A percentile compares a stretch with the other conserved stretches of the same genome.
Conservation (phyloP, 306 rosid genomes). For the Betula pendula region DNA sequence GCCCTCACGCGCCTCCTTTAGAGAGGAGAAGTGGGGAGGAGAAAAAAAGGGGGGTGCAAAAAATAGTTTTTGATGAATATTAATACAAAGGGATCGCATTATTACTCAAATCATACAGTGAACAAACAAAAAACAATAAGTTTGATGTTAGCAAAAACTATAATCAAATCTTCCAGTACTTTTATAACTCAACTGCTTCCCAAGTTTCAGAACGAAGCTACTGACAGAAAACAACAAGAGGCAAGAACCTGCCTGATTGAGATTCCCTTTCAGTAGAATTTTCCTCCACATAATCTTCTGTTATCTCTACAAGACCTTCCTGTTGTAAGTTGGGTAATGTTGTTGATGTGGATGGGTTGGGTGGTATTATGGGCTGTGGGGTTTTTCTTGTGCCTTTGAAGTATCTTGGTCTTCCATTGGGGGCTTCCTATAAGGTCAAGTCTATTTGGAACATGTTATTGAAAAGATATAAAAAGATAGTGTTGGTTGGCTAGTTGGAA, state of each 20-base stretch:
- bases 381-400: no score
- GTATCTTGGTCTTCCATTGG: no score
- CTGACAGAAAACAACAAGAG: constrained; percentile 16
- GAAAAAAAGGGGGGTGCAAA: no score
- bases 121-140: background rate
- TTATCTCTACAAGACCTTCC: constrained; percentile 84
- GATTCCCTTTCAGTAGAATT: constrained; percentile 33
- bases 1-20: no score
- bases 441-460: no score
- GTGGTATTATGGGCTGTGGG: no score
- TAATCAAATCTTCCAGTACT: background rate
- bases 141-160: background rate
- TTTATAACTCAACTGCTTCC: background rate
- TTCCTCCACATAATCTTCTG: constrained; percentile 73
- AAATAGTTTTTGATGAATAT: background rate
- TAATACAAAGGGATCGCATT: background rate
- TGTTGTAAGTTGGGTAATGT: constrained; percentile 33
- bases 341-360: no score
- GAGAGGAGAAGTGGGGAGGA: no score
- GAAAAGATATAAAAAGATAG: no score
- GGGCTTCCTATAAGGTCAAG: no score
- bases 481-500: no score
- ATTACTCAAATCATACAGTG: background rate
- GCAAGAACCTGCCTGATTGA: constrained; percentile 51
- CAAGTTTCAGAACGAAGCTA: constrained; percentile 1